Base-by-base conservation (phyloP, 2,329 filamentous ascomycete genomes). In the Sporothrix pallida region DNA sequence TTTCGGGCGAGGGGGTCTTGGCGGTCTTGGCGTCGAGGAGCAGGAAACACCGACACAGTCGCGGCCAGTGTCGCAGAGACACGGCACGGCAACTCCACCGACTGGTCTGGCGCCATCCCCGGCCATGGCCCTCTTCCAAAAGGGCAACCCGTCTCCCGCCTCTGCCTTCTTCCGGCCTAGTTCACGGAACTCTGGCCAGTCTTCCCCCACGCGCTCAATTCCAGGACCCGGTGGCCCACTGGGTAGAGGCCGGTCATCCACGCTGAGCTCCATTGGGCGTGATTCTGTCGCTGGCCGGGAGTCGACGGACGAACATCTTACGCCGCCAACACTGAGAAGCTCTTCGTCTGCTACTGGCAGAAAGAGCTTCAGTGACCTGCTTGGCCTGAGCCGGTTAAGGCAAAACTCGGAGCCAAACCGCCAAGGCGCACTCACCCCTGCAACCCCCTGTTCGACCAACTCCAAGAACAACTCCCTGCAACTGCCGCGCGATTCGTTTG, bases 291-390 rank as follows among this genome's bases (percentile, higher is more conserved):
- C 93, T 75, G 89, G 91, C 52, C 89, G 91, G 2, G 87, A 89
- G 72, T 93, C 91, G 0, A 90, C 90, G 72, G 93, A 94, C 75
- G 89, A 92, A 48, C 89, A 91, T 72, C 87, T 92, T 5, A 85
- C 89, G 7, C 90, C 91, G 2, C 90, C 90, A 3, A 88, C 88
- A 31, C 82, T 90, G n/a, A 87, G 94, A 70, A 95, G 90, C 6
- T 97, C 95, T 0, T 93, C 92, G 0, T 97, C 94, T 0, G 70
- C 69, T 23, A 95, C 92, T n/a, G 94, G 95, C 5, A 89, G 96
- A 72, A 96, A 95, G 82, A 98, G 95, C 82, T 94, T 99, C 78
- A 94, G 95, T 71, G 96, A 97, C 77, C 85, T 98, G 23, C 90
- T 99, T 78, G 91, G 90, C 15, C 84, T 98, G 23, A 88, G 90